Evolutionary conservation across 73 alveolate genomes (phyloP).

Genomic region (Stentor roeselii): DNA sequence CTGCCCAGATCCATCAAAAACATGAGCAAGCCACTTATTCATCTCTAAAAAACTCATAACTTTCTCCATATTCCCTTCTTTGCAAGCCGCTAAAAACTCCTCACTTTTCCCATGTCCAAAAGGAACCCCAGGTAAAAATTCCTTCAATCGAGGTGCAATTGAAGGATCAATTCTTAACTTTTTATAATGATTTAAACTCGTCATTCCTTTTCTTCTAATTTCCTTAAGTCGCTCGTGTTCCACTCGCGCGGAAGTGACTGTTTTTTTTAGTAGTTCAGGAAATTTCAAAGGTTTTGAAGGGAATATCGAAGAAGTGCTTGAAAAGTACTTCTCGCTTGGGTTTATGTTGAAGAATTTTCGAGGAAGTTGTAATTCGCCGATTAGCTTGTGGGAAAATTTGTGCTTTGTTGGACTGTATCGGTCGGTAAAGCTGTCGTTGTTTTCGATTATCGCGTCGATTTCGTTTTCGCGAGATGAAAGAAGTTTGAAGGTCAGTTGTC

Average conservation of each 20-base stretch:
- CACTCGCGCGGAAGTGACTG: neutral
- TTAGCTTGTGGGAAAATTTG: neutral
- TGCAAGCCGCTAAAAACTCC: neutral
- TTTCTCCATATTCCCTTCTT: neutral
- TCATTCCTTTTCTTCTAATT: neutral
- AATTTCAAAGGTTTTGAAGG: neutral
- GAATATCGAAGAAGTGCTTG: neutral
- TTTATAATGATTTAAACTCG: neutral
- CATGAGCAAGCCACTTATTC: conserved; percentile 6
- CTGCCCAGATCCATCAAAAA: conserved; percentile 4
- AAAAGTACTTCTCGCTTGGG: neutral
- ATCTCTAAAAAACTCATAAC: neutral
- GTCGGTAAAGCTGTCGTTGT: neutral
- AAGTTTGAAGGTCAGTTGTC: too few species aligned
- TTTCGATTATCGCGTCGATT: neutral
- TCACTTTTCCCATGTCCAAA: neutral
- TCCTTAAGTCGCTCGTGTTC: too few species aligned
- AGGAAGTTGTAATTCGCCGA: neutral
- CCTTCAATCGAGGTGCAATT: neutral
- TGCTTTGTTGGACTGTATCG: neutral
- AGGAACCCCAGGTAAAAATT: neutral
- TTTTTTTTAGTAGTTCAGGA: neutral
- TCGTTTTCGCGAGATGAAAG: neutral
- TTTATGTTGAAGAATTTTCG: neutral
- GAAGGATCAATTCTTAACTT: neutral